Conservation (phyloP, 2,329 filamentous ascomycete species). For the Arachnomyces sp. region DNA sequence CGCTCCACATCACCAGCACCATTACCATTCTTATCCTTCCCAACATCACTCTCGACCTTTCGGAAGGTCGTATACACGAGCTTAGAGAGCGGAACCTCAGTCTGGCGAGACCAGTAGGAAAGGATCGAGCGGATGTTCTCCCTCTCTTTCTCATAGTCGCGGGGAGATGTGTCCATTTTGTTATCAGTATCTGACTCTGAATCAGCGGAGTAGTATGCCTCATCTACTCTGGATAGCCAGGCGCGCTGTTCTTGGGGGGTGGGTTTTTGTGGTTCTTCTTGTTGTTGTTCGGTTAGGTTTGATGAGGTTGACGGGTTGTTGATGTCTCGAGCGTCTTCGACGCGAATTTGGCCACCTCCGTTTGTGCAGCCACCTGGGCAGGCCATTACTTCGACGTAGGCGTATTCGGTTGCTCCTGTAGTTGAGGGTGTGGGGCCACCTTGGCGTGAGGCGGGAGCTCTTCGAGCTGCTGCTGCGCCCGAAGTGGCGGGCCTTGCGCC, state of each 20-base stretch:
- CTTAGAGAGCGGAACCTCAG: slow-evolving; percentile 60
- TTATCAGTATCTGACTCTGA: slow-evolving; percentile 42
- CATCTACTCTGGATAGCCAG: slow-evolving; percentile 74
- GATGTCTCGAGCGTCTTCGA: slow-evolving; percentile 57
- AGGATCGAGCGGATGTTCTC: slow-evolving; percentile 45
- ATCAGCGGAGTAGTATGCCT: slow-evolving; percentile 78
- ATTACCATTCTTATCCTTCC: slow-evolving; percentile 52
- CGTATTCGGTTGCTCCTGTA: slow-evolving; percentile 53
- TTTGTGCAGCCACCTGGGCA: slow-evolving; percentile 99
- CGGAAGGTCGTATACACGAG: slow-evolving; percentile 81
- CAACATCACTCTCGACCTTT: slow-evolving; percentile 89
- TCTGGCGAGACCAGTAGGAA: slow-evolving; percentile 65
- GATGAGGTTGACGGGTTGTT: slow-evolving; percentile 5
- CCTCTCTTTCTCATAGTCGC: slow-evolving; percentile 19
- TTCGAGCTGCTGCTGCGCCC: slow-evolving; percentile 21
- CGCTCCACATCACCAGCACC: slow-evolving; percentile 62
- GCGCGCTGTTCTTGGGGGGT: slow-evolving; percentile 74
- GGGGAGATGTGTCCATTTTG: slow-evolving; percentile 19
- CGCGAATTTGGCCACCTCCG: slow-evolving; percentile 89
- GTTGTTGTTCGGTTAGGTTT: slow-evolving; percentile 18
- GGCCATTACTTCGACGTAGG: slow-evolving; percentile 98
- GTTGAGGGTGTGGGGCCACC: slow-evolving; percentile 16
- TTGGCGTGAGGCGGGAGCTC: slow-evolving; percentile 25
- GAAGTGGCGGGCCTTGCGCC: slow-evolving; percentile 50
- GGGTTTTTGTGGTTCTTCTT: slow-evolving; percentile 43